Evolutionary conservation across 179 eudicot species (phyloP).

Genomic region (Amaranthus tricolor): DNA sequence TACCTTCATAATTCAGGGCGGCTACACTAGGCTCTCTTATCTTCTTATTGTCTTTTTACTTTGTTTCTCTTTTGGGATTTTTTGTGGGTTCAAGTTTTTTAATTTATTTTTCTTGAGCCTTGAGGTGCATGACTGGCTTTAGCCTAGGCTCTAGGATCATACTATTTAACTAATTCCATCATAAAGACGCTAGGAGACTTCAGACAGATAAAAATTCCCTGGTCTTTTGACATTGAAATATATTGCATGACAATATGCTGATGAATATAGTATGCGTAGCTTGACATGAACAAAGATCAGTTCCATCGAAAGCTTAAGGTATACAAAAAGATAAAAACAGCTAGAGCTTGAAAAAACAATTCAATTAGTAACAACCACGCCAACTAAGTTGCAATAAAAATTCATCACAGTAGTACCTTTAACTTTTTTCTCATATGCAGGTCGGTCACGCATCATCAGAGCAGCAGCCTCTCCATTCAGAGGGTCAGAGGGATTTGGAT

Average conservation of each 20-base stretch:
- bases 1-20: too few relatives aligned
- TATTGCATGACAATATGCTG: neutral
- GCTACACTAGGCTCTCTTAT: too few relatives aligned
- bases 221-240: neutral
- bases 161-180: too few relatives aligned
- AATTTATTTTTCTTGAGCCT: too few relatives aligned
- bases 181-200: neutral
- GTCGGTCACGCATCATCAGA: slow-evolving; percentile 61
- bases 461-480: slow-evolving; percentile 73
- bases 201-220: neutral
- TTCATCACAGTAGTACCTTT: slow-evolving; percentile 42
- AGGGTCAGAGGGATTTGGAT: slow-evolving; percentile 73
- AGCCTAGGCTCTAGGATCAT: too few relatives aligned
- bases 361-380: neutral
- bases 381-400: neutral
- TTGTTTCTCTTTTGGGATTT: too few relatives aligned
- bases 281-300: neutral
- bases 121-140: too few relatives aligned
- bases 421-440: slow-evolving; percentile 58
- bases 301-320: neutral
- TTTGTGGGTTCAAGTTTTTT: too few relatives aligned
- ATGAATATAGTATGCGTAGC: neutral
- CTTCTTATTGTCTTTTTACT: too few relatives aligned
- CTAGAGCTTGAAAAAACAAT: neutral
- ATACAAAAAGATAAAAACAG: neutral